Evolutionary conservation across 306 rosid genomes (phyloP), one percentile per base, ranked within the genome.

Genomic region (Cucumis cinereus): DNA sequence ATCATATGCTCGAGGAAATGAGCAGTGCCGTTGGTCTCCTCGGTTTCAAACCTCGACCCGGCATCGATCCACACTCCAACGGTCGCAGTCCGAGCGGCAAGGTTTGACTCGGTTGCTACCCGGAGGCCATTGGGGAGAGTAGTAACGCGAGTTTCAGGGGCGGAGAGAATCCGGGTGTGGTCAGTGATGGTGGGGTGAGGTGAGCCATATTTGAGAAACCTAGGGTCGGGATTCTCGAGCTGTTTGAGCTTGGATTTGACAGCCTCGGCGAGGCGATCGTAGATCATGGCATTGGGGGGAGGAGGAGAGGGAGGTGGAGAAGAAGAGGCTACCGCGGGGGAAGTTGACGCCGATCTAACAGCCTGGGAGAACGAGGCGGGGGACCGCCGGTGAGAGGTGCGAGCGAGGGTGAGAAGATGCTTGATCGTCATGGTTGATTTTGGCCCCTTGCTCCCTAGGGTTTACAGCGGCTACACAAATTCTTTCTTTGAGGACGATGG

Each of bases 41-140:
- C 96, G 6, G 89, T 90, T 89, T 94, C 97, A 30, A 94, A 94
- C 23, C 99, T 79, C 66, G 99, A 94, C 20, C 97, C 99, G 0
- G 97, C 91, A 23, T 94, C 97, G 80, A 94, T 94, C 99, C 99
- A 92, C 0, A 90, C 96, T 4, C 99, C 99, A 0, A 94, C 96
- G 0, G 99, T 92, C 2, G 99, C 97, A 3, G 96, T 91, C 30
- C 77, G 75, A 3, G 80, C 73, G 0, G 88, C 86, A 6, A 91
- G 96, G 79, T 78, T 85, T 0, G 97, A 91, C 75, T 94, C 97
- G 0, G 98, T 91, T 2, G 98, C 98, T 0, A 94, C 94, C 0
- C 98, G 87, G 49, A 94, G 90, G 4, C 98, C 98, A 70, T 91
- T 94, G 0, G 91, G 84, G 30, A 94, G 96, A 2, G 92, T 89